Base-by-base conservation (phyloP, 805 yeast genomes). In the Myxozyma sirexii region DNA sequence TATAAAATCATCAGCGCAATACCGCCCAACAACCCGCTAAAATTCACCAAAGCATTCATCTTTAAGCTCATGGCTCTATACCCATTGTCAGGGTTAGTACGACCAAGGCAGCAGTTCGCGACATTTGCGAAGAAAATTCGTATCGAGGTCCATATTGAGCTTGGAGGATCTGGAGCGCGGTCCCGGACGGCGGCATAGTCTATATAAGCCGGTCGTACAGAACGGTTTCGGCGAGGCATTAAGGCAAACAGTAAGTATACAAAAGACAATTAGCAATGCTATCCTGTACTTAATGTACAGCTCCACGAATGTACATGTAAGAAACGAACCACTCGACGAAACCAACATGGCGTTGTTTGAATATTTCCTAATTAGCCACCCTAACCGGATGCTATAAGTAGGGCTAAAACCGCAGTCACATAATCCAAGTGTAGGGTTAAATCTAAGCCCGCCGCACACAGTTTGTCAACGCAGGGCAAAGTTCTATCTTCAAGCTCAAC, bases 321-420 rank as follows among this genome's bases (percentile, higher is more conserved):
- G 26, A 23, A 31, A 13, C 8, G 38, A 15, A 19, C 50, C 10
- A 13, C 3, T 26, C 27, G 50, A 19, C 8, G 15, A 38, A 17
- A 38, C n/a, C 21, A 38, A 19, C 42, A 15, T 38, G 21, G 5
- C 42, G n/a, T 38, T 38, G 19, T 38, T 38, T 38, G 2, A 6
- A n/a, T 2, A 4, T 27, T 41, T 41, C 45, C 27, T 2, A 15
- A 41, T 10, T n/a, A 17, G 15, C 35, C 33, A 2, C 31, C 52
- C 52, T 48, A 48, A 48, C 31, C 52, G 31, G 52, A 35, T 35
- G 21, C 1, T 19, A 35, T 12, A 24, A 35, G 26, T 49, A 49
- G 54, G 54, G 54, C 27, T 38, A 38, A 17, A 37, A 38, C n/a
- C 23, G 54, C 54, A 49, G 54, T 49, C 54, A 49, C 54, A 17